These are phyloP conservation scores for Thelephora terrestris DNA, from an alignment of 1,284 basidiomycete species.

Conservation along the genomic window DNA sequence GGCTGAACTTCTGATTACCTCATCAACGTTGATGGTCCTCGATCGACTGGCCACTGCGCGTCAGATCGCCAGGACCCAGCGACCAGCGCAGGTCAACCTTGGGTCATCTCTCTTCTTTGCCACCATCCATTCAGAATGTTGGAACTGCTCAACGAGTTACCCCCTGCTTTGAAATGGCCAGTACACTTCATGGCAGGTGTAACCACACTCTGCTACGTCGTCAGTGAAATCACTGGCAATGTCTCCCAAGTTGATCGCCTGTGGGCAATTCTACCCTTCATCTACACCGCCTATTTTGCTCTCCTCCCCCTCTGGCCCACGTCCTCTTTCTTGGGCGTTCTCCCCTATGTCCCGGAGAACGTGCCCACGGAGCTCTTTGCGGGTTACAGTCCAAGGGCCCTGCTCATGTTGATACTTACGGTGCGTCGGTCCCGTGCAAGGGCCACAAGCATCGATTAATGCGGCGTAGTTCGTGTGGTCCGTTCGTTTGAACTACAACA, in stretches of 20 bases:
- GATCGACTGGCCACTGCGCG: too few relatives aligned
- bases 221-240: constrained; percentile 64
- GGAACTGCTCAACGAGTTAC: constrained; percentile 7
- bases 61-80: too few relatives aligned
- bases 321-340: constrained; percentile 31
- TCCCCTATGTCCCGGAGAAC: constrained; percentile 46
- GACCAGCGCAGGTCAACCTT: too few relatives aligned
- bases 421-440: constrained; percentile 26
- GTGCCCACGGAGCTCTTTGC: constrained; percentile 32
- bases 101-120: background rate
- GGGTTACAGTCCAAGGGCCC: constrained; percentile 53
- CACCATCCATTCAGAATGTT: background rate
- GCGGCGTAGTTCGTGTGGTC: constrained; percentile 11
- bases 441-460: background rate
- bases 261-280: constrained; percentile 61
- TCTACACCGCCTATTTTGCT: constrained; percentile 72
- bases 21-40: too few relatives aligned
- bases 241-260: constrained; percentile 75
- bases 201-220: constrained; percentile 39
- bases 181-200: constrained; percentile 46
- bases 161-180: constrained; percentile 45
- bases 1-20: too few relatives aligned
- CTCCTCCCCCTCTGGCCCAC: constrained; percentile 57
- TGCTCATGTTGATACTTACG: constrained; percentile 61
- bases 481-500: constrained; percentile 70